phyloP scores from a whole-genome alignment of 176 grass and related monocot genomes.

The Avena atlantica region DNA sequence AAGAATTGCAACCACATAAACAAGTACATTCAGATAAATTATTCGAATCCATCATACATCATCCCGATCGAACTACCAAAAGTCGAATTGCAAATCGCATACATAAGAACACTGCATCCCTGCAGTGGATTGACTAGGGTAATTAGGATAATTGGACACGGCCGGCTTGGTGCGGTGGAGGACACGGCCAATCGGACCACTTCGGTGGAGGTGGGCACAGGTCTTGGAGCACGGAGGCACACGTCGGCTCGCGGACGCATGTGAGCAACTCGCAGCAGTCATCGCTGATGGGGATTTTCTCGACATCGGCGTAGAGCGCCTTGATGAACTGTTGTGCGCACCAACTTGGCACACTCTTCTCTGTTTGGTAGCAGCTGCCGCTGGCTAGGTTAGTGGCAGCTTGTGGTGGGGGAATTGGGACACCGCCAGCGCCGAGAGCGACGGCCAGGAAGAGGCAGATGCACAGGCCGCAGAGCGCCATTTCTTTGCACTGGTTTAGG shows the following conservation, averaged over 20 bases:
- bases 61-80: too few species aligned
- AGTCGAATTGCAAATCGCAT: too few species aligned
- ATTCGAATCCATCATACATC: too few species aligned
- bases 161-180: neutral
- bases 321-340: neutral
- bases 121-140: neutral
- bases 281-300: neutral
- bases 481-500: neutral
- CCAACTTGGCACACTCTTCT: neutral
- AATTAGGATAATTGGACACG: neutral
- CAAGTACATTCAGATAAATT: too few species aligned
- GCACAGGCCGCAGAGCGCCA: neutral
- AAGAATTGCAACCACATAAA: too few species aligned
- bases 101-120: too few species aligned
- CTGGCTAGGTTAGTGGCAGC: neutral
- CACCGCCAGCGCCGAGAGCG: neutral
- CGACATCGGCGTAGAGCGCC: neutral
- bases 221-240: neutral
- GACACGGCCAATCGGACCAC: neutral
- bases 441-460: neutral
- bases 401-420: neutral
- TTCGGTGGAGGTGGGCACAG: neutral
- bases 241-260: neutral
- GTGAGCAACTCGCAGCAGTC: neutral
- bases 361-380: neutral